Conservation (phyloP, 331 rosid genomes). For the Cucumis variabilis region DNA sequence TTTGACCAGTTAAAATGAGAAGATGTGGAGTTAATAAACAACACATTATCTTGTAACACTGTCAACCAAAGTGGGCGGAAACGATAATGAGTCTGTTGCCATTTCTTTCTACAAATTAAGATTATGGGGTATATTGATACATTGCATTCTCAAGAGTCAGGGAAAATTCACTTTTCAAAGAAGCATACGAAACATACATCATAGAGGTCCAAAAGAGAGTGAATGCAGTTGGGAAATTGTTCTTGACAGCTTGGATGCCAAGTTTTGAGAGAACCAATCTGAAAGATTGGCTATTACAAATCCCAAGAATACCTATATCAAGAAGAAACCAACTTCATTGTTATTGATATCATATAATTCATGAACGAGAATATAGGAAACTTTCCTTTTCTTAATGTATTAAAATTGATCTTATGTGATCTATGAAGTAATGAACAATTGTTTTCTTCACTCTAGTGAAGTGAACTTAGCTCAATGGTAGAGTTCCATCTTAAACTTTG, state of each 20-base stretch:
- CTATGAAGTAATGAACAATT: background rate
- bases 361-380: background rate
- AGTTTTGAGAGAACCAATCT: conserved; percentile 33
- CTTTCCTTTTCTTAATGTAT: background rate
- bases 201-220: background rate
- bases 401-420: background rate
- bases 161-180: conserved; percentile 12
- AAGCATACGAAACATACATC: background rate
- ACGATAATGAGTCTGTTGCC: background rate
- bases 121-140: background rate
- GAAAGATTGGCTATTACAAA: conserved; percentile 42
- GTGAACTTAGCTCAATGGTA: too few relatives aligned
- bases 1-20: conserved; percentile 10
- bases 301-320: conserved; percentile 41
- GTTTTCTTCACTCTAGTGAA: too few relatives aligned
- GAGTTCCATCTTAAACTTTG: too few relatives aligned
- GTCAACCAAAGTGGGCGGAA: conserved; percentile 31
- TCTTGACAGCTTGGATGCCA: conserved; percentile 22
- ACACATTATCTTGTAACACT: background rate
- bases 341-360: background rate
- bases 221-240: conserved; percentile 1
- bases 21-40: background rate
- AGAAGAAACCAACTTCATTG: background rate
- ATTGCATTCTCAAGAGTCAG: background rate
- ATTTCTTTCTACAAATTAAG: conserved; percentile 10